phyloP scores from a whole-genome alignment of 2,329 filamentous ascomycete genomes.

The Aspergillus arachidicola region DNA sequence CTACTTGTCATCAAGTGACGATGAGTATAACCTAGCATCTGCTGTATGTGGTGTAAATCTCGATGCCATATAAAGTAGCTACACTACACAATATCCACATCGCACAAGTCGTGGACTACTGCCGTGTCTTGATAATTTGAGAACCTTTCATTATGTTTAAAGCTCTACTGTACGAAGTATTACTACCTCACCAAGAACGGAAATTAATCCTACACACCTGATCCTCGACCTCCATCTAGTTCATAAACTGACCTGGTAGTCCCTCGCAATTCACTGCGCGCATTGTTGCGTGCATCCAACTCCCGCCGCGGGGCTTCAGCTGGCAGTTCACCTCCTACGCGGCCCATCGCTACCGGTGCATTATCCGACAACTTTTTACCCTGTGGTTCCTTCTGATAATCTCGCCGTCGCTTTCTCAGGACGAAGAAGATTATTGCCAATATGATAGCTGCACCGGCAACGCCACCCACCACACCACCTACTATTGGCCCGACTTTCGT shows the following conservation, averaged over 20 bases:
- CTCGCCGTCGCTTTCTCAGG: background rate
- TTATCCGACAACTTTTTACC: background rate
- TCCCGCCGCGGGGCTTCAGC: background rate
- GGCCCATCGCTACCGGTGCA: background rate
- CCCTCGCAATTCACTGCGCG: background rate
- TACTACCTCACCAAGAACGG: accelerated
- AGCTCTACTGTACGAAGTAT: background rate
- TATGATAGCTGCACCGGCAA: conserved; percentile 9
- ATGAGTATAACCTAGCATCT: too few relatives aligned
- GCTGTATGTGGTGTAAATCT: too few relatives aligned
- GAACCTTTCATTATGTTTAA: background rate
- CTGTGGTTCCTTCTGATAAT: background rate
- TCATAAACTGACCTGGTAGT: background rate
- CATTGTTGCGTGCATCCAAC: background rate
- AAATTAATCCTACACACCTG: background rate
- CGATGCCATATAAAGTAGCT: too few relatives aligned
- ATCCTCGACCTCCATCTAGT: background rate
- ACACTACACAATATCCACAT: background rate
- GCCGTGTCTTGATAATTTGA: background rate
- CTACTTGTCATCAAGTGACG: too few relatives aligned
- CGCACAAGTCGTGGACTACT: background rate
- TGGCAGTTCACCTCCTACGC: background rate
- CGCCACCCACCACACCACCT: conserved; percentile 17
- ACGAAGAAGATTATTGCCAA: background rate
- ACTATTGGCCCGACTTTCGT: conserved; percentile 13